Conservation (phyloP, 495 filamentous ascomycete genomes). For the Trichoderma reesei region DNA sequence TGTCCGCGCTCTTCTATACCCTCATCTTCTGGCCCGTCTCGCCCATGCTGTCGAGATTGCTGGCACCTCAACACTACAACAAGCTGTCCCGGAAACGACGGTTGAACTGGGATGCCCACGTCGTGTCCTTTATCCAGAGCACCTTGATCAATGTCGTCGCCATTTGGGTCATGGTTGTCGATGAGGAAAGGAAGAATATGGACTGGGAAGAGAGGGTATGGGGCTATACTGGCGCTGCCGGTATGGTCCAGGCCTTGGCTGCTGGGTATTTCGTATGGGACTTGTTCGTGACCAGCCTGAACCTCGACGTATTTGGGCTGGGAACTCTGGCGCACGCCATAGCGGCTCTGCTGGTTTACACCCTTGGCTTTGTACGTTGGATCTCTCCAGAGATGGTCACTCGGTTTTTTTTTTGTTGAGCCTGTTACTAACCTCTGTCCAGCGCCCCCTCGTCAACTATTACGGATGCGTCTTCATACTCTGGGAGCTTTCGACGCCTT, state of each 20-base stretch:
- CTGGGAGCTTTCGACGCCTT: slow-evolving; percentile 91
- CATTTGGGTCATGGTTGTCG: slow-evolving; percentile 72
- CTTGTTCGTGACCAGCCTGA: slow-evolving; percentile 57
- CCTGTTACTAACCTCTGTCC: slow-evolving; percentile 3
- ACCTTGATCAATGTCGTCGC: slow-evolving; percentile 66
- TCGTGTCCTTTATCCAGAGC: slow-evolving; percentile 86
- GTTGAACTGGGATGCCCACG: slow-evolving; percentile 94
- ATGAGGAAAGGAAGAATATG: slow-evolving; percentile 68
- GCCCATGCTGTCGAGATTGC: slow-evolving; percentile 54
- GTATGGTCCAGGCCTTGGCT: slow-evolving; percentile 75
- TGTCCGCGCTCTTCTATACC: slow-evolving; percentile 67
- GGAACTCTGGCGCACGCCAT: slow-evolving; percentile 87
- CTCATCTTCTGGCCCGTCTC: slow-evolving; percentile 64
- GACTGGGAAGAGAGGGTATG: slow-evolving; percentile 68
- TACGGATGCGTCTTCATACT: slow-evolving; percentile 89
- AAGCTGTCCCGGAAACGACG: slow-evolving; percentile 55
- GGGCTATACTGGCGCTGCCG: slow-evolving; percentile 77
- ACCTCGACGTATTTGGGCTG: slow-evolving; percentile 73
- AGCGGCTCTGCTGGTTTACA: slow-evolving; percentile 76
- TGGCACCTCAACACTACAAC: slow-evolving; percentile 67
- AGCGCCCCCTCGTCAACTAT: slow-evolving; percentile 92
- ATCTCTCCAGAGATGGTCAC: not conserved
- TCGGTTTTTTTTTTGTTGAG: too few species aligned
- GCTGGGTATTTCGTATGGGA: slow-evolving; percentile 97
- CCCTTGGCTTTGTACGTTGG: slow-evolving; percentile 81